A percentile compares a stretch with the other conserved stretches of the same genome.
Conservation (phyloP, 495 filamentous ascomycete species). For the Trichoderma reesei region DNA sequence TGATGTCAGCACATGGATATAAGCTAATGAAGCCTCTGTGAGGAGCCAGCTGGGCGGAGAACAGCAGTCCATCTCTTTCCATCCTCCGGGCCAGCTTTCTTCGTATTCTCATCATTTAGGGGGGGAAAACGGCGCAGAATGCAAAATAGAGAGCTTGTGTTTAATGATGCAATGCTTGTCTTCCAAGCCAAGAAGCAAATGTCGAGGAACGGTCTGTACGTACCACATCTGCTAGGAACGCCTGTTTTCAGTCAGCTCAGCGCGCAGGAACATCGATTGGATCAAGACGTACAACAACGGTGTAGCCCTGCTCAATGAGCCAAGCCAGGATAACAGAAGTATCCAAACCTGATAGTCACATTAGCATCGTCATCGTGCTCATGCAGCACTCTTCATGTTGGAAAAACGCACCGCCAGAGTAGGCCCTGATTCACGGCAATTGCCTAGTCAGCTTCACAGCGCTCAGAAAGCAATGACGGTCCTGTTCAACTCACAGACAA, state of each 20-base stretch:
- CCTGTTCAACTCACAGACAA: neutral
- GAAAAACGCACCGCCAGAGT: neutral
- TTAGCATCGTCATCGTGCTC: neutral
- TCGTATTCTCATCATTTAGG: neutral
- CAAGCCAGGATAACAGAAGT: neutral
- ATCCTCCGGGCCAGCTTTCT: neutral
- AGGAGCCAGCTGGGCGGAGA: neutral
- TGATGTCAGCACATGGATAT: neutral
- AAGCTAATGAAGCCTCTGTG: neutral
- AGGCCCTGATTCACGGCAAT: neutral
- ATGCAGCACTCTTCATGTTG: neutral
- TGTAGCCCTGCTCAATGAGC: neutral
- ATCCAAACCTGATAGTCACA: neutral
- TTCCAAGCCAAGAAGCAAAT: neutral
- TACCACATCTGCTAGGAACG: neutral
- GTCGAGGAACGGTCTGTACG: neutral
- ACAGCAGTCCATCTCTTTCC: neutral
- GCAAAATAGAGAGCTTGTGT: neutral
- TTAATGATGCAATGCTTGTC: neutral
- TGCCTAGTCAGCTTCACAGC: neutral
- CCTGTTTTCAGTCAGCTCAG: neutral
- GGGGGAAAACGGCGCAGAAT: neutral
- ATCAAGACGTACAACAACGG: neutral
- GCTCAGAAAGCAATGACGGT: neutral
- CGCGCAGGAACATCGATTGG: neutral